Evolutionary conservation across 2,329 filamentous ascomycete species (phyloP).

Genomic region (Aspergillus alliaceus): DNA sequence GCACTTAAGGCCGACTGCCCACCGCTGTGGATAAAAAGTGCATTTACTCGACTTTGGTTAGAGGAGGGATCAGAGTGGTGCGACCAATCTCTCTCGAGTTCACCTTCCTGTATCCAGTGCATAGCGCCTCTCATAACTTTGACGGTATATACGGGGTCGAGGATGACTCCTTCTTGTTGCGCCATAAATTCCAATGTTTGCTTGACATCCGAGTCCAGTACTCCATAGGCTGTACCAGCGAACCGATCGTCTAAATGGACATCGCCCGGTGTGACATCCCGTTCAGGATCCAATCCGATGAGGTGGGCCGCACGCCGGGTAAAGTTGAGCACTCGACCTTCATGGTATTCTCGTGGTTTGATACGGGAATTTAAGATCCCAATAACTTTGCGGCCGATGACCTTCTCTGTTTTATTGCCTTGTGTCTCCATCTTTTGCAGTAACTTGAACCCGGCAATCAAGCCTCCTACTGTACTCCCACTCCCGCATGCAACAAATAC

Average conservation of each 20-base stretch:
- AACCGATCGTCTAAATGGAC: conserved; percentile 34
- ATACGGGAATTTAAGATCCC: conserved; percentile 37
- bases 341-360: conserved; percentile 28
- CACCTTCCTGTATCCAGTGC: conserved; percentile 24
- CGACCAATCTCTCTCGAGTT: conserved; percentile 17
- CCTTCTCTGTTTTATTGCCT: background rate
- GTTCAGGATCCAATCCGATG: conserved; percentile 29
- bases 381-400: conserved; percentile 23
- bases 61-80: background rate
- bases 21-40: conserved; percentile 39
- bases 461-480: conserved; percentile 35
- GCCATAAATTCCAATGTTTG: conserved; percentile 26
- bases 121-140: conserved; percentile 33
- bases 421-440: conserved; percentile 22
- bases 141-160: conserved; percentile 39
- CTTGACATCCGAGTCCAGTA: conserved; percentile 28
- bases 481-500: conserved; percentile 39
- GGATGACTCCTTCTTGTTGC: conserved; percentile 26
- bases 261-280: conserved; percentile 29
- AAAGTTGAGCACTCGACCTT: conserved; percentile 30
- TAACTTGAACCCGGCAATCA: conserved; percentile 36
- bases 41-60: conserved; percentile 24
- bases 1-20: conserved; percentile 36
- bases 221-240: conserved; percentile 32
- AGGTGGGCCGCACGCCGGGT: conserved; percentile 25